These are phyloP conservation scores for Xylaria telfairii DNA, from an alignment of 495 filamentous ascomycete species.

Conservation along the genomic window DNA sequence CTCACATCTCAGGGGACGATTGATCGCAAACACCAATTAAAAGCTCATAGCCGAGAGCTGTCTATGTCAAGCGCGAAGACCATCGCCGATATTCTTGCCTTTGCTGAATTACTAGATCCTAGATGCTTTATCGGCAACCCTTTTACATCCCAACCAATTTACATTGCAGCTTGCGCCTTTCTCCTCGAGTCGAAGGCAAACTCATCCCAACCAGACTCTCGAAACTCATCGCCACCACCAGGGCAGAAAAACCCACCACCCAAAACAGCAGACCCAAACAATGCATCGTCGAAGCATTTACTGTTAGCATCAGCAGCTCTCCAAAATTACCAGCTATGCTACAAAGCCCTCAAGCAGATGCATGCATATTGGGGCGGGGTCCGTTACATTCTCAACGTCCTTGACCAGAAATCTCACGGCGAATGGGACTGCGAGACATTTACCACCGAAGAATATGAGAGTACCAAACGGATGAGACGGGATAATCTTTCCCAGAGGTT, in stretches of 20 bases:
- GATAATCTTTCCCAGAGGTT: slow-evolving; percentile 49
- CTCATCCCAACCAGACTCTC: slow-evolving; percentile 61
- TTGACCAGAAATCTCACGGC: slow-evolving; percentile 87
- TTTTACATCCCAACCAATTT: slow-evolving; percentile 88
- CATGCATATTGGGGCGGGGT: slow-evolving; percentile 84
- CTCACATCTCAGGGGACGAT: slow-evolving; percentile 75
- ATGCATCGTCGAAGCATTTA: slow-evolving; percentile 68
- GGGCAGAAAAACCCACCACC: slow-evolving; percentile 24
- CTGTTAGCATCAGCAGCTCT: slow-evolving; percentile 76
- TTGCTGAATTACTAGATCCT: slow-evolving; percentile 78
- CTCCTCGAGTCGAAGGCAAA: slow-evolving; percentile 77
- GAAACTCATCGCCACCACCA: slow-evolving; percentile 52
- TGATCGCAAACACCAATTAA: slow-evolving; percentile 66
- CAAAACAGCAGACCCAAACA: slow-evolving; percentile 41
- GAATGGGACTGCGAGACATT: slow-evolving; percentile 82
- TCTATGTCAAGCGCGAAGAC: slow-evolving; percentile 90
- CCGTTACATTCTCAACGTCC: slow-evolving; percentile 81
- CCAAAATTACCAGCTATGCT: slow-evolving; percentile 81
- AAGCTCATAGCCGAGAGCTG: slow-evolving; percentile 77
- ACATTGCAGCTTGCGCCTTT: slow-evolving; percentile 87
- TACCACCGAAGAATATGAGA: slow-evolving; percentile 78
- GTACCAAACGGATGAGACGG: slow-evolving; percentile 60
- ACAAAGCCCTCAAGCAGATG: slow-evolving; percentile 76
- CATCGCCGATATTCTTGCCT: slow-evolving; percentile 82
- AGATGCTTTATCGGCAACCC: slow-evolving; percentile 84